Evolutionary conservation across 495 filamentous ascomycete species (phyloP).

Genomic region (Penicillium canescens): DNA sequence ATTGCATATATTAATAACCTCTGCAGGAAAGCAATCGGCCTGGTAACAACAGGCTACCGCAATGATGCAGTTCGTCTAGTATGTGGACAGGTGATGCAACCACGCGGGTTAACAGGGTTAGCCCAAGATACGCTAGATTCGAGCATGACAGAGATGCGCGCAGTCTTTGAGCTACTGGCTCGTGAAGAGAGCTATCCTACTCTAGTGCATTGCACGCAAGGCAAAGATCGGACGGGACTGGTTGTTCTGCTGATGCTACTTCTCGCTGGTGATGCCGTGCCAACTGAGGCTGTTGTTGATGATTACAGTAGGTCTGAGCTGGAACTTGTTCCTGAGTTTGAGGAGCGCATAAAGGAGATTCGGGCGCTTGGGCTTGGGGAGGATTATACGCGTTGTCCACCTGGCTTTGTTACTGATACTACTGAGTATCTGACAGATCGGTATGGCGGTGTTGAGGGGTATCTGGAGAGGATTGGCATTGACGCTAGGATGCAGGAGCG

Average conservation of each 20-base stretch:
- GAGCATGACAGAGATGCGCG: constrained; percentile 60
- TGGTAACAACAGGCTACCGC: constrained; percentile 66
- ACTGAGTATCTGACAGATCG: constrained; percentile 47
- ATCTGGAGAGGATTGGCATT: constrained; percentile 62
- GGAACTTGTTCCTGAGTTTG: constrained; percentile 60
- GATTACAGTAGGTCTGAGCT: constrained; percentile 69
- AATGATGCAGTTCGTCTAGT: constrained; percentile 66
- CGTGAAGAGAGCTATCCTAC: constrained; percentile 53
- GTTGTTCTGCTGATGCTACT: constrained; percentile 65
- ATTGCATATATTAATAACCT: background rate
- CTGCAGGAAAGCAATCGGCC: constrained; percentile 54
- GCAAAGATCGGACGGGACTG: constrained; percentile 83
- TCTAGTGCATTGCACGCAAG: constrained; percentile 81
- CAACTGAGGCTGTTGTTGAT: constrained; percentile 53
- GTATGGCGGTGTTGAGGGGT: constrained; percentile 64
- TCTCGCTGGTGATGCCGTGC: constrained; percentile 54
- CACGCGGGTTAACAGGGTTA: constrained; percentile 65
- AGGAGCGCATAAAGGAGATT: constrained; percentile 67
- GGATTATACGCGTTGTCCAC: constrained; percentile 65
- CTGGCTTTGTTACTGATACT: constrained; percentile 53
- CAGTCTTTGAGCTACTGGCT: constrained; percentile 53
- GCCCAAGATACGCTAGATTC: constrained; percentile 64
- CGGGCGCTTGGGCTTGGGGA: constrained; percentile 63
- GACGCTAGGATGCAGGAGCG: constrained; percentile 33
- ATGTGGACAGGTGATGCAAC: constrained; percentile 65